Evolutionary conservation across 2,329 filamentous ascomycete species (phyloP).

Genomic region (Pseudogymnoascus sp.): DNA sequence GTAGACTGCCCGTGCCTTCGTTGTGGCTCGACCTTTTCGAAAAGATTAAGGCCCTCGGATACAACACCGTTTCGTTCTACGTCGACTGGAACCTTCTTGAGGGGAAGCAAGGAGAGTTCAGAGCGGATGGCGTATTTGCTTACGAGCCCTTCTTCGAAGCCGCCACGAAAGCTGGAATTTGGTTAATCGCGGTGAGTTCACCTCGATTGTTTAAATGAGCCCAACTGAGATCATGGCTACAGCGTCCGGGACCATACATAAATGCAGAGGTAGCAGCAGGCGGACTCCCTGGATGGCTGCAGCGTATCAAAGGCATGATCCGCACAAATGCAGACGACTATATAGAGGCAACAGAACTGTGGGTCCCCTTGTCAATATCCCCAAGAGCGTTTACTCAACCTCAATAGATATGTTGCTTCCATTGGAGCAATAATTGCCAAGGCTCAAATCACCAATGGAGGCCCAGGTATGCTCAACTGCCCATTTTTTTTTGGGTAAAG

Average conservation of each 20-base stretch:
- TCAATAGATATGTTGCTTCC: constrained; percentile 46
- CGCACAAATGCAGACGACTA: constrained; percentile 53
- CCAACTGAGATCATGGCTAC: background rate
- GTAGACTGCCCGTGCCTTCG: constrained; percentile 46
- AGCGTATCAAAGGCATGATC: constrained; percentile 51
- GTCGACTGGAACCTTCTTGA: constrained; percentile 69
- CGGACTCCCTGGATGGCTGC: constrained; percentile 70
- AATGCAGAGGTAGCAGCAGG: constrained; percentile 68
- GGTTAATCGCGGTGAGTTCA: constrained; percentile 48
- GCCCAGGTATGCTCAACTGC: constrained; percentile 32
- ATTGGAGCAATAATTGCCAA: constrained; percentile 58
- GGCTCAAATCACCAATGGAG: constrained; percentile 71
- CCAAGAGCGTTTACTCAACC: background rate
- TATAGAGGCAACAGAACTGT: constrained; percentile 48
- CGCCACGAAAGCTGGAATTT: constrained; percentile 62
- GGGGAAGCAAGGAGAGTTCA: constrained; percentile 58
- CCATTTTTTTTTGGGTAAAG: background rate
- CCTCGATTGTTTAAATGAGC: constrained; percentile 12
- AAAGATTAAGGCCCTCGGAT: constrained; percentile 73
- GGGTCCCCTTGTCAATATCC: constrained; percentile 24
- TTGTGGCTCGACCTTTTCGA: constrained; percentile 67
- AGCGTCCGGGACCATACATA: constrained; percentile 61
- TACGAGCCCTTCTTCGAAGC: constrained; percentile 68
- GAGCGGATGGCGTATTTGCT: constrained; percentile 61
- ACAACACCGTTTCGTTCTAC: constrained; percentile 73